Evolutionary conservation across 352 stramenopile species (phyloP).

Genomic region (Pythium aquatile): DNA sequence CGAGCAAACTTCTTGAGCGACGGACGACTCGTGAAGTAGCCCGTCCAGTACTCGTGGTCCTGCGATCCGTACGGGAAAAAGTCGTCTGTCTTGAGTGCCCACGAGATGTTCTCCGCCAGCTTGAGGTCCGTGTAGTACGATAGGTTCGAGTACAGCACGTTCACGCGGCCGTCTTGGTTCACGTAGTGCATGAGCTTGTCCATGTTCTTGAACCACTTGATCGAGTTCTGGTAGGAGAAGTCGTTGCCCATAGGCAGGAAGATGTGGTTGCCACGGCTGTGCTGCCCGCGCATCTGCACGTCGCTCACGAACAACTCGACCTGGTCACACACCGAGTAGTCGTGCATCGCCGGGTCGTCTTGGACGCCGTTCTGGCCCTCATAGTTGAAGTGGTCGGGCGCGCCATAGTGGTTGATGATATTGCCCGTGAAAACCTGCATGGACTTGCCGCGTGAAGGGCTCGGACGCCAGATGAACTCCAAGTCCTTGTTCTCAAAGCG

Average conservation of each 20-base stretch:
- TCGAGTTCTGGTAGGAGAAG: constrained; percentile 92
- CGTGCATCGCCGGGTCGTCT: constrained; percentile 80
- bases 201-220: constrained; percentile 93
- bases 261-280: constrained; percentile 79
- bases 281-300: constrained; percentile 57
- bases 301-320: constrained; percentile 89
- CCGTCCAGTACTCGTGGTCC: constrained; percentile 93
- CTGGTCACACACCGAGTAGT: constrained; percentile 86
- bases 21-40: constrained; percentile 95
- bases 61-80: constrained; percentile 97
- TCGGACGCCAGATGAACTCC: constrained; percentile 96
- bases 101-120: constrained; percentile 73
- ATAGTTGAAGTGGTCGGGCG: constrained; percentile 77
- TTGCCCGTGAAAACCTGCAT: constrained; percentile 87
- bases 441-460: constrained; percentile 78
- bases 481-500: constrained; percentile 85
- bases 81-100: constrained; percentile 93
- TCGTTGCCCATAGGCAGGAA: constrained; percentile 94
- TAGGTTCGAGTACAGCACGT: constrained; percentile 96
- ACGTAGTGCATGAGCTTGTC: constrained; percentile 96
- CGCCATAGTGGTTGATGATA: constrained; percentile 82
- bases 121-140: constrained; percentile 95
- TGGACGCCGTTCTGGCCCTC: constrained; percentile 78
- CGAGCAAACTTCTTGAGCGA: constrained; percentile 92
- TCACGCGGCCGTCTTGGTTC: constrained; percentile 88